phyloP scores from a whole-genome alignment of 495 filamentous ascomycete genomes.

The Chaetomium tenue region DNA sequence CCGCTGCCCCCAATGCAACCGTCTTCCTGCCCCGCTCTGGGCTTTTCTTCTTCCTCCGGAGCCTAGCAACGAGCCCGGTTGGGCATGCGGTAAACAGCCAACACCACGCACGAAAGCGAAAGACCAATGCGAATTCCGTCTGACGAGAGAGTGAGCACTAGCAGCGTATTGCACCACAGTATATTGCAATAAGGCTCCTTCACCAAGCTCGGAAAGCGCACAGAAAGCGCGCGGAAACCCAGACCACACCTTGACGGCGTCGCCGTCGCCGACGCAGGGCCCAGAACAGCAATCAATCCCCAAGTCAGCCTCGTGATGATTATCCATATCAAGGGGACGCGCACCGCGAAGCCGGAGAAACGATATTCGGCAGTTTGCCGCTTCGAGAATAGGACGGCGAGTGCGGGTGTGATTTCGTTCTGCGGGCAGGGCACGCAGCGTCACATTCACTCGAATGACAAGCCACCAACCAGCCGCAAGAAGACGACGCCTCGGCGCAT shows the following conservation, averaged over 20 bases:
- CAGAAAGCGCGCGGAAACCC: no score
- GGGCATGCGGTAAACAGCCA: neutral
- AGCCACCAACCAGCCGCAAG: constrained; percentile 1
- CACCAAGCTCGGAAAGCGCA: neutral
- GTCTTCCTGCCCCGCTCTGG: constrained; percentile 1
- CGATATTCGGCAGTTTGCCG: neutral
- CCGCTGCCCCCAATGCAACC: constrained; percentile 1
- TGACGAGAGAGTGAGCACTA: constrained; percentile 1
- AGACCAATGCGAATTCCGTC: neutral
- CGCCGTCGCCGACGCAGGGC: neutral
- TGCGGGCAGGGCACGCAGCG: neutral
- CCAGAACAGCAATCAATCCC: neutral
- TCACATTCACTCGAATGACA: neutral
- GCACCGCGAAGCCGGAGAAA: neutral
- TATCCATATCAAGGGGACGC: neutral
- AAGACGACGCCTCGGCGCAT: neutral
- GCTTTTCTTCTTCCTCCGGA: neutral
- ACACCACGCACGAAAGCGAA: neutral
- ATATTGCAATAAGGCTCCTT: neutral
- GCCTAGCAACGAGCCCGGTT: neutral
- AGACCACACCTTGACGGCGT: neutral
- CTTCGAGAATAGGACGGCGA: neutral
- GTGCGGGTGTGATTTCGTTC: neutral
- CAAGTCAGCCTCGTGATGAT: neutral
- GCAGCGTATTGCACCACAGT: neutral